Evolutionary conservation across 2,329 filamentous ascomycete genomes (phyloP).

Genomic region (Scedosporium boydii): DNA sequence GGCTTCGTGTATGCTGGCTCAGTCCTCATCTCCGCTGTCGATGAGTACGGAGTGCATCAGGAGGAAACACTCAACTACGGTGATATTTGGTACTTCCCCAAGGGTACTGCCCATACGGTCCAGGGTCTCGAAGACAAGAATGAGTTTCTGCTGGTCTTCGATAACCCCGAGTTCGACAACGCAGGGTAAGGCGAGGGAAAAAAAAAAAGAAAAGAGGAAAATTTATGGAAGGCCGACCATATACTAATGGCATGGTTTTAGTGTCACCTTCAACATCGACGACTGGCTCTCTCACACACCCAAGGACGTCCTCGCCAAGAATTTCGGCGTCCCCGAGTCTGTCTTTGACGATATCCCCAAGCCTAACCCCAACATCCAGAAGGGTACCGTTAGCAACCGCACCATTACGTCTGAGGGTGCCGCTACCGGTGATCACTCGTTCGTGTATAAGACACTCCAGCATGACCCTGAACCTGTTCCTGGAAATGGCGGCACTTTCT

Average conservation of each 20-base stretch:
- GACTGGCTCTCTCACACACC: constrained; percentile 63
- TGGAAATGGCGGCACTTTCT: constrained; percentile 51
- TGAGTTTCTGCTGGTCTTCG: constrained; percentile 57
- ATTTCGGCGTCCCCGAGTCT: constrained; percentile 53
- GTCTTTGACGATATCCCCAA: constrained; percentile 50
- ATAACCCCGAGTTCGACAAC: constrained; percentile 57
- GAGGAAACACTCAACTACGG: constrained; percentile 47
- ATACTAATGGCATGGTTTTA: too few species aligned
- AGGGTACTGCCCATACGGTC: constrained; percentile 53
- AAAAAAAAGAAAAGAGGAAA: too few species aligned
- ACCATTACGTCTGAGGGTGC: constrained; percentile 28
- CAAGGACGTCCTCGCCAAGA: constrained; percentile 53
- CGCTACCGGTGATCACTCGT: constrained; percentile 48
- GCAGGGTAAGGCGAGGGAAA: constrained; percentile 35
- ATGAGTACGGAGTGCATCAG: constrained; percentile 49
- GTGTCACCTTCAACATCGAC: constrained; percentile 54
- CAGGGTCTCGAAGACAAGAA: constrained; percentile 58
- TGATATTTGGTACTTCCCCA: constrained; percentile 62
- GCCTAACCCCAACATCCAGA: constrained; percentile 47
- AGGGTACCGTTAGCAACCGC: constrained; percentile 39
- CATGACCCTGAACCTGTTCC: constrained; percentile 47
- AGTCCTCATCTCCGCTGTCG: constrained; percentile 49
- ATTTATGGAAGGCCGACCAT: too few species aligned
- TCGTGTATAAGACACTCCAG: constrained; percentile 49
- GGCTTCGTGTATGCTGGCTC: constrained; percentile 51